A percentile compares a stretch with the other conserved stretches of the same genome.
Conservation (phyloP, 208 protist genomes). For the Endotrypanum monterogeii region DNA sequence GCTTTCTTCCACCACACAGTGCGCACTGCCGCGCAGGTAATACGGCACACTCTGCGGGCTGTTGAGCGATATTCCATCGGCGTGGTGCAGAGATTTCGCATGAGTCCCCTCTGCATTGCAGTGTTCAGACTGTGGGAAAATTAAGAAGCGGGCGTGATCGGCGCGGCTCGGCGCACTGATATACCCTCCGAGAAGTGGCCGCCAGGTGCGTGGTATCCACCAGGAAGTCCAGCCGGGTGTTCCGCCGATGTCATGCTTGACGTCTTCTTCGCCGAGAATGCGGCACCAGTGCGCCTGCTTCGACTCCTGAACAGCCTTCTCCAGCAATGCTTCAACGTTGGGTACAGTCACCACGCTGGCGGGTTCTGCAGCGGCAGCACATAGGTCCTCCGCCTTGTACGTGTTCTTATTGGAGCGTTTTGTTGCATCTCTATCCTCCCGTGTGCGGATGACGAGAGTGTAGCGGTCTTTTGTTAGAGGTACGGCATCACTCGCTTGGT, state of each 20-base stretch:
- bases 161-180: constrained; percentile 12
- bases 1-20: constrained; percentile 23
- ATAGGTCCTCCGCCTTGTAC: constrained; percentile 1
- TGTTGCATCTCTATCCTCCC: constrained; percentile 4
- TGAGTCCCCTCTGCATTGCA: constrained; percentile 8
- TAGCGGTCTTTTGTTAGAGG: background rate
- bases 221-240: constrained; percentile 5
- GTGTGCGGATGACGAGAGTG: constrained; percentile 20
- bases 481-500: background rate
- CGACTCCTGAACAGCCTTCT: constrained; percentile 10
- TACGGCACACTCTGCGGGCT: constrained; percentile 37
- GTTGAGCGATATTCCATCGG: constrained; percentile 2
- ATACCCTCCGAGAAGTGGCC: constrained; percentile 51
- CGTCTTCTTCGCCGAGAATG: constrained; percentile 17
- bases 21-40: constrained; percentile 38
- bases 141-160: constrained; percentile 41
- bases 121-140: constrained; percentile 58
- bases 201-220: constrained; percentile 16
- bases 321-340: constrained; percentile 17
- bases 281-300: constrained; percentile 14
- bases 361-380: background rate
- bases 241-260: background rate
- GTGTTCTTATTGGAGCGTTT: constrained; percentile 7
- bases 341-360: background rate
- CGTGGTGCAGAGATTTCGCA: background rate